Evolutionary conservation across 192 early-diverging fungal genomes (phyloP), one percentile per base, ranked within the genome.

Genomic region (Backusella luteola): DNA sequence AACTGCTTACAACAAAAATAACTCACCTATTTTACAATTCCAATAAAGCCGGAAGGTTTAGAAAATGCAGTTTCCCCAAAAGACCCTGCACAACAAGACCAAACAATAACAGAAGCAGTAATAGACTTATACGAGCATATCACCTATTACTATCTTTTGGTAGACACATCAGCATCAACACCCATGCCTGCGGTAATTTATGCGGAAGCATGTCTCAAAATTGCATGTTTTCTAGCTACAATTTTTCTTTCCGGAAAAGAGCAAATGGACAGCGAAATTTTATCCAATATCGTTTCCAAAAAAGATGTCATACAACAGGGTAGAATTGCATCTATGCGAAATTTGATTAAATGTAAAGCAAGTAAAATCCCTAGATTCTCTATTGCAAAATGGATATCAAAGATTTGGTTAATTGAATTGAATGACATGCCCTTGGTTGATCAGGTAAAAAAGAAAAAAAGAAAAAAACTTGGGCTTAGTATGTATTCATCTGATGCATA

Each of bases 41-140:
- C 6, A 49, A 49, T 49, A n/a, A 49, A 49, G 46, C 19, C 46
- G 19, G 46, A 49, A 6, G 6, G 46, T 6, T 49, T 49, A 49
- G 6, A 49, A 19, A n/a, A 49, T 49, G 46, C 46, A 49, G 46
- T 15, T 49, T 49, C 46, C 4, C 6, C 46, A 49, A 49, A 49
- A 49, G 19, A 7, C 46, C 46, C 46, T 59, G 23, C 53, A 26
- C 53, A 59, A 59, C 53, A 59, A 59, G 21, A 59, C 3, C n/a
- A 77, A 82, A 70, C 68, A 79, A 15, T 73, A 78, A 32, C 70
- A 77, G 19, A 79, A 84, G 11, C 53, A 59, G 84, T 91, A 34
- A 87, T 87, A 11, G 91, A 93, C 49, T 81, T 88, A 67, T 93
- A 89, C 73, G 80, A 90, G 23, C 86, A 88, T 17, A 86, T 94